Evolutionary conservation across 2,329 filamentous ascomycete species (phyloP).

Genomic region (Sporothrix schenckii): DNA sequence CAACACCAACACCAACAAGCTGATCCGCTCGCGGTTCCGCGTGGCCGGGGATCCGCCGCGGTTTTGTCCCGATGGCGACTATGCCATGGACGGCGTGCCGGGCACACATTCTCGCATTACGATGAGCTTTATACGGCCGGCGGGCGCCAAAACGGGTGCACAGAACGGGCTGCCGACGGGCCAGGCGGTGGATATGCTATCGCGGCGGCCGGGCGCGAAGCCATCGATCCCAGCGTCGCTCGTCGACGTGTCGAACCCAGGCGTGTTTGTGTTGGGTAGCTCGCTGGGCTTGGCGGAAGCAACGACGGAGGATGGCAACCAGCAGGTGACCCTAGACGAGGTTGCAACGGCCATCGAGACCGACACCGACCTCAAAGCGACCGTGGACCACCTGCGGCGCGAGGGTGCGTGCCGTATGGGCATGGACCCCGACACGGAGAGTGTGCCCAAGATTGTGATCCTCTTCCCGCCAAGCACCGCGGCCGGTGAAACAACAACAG

Average conservation of each 20-base stretch:
- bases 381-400: slow-evolving; percentile 46
- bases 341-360: slow-evolving; percentile 42
- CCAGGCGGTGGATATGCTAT: slow-evolving; percentile 42
- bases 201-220: slow-evolving; percentile 38
- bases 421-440: slow-evolving; percentile 44
- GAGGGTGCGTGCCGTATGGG: slow-evolving; percentile 48
- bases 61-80: slow-evolving; percentile 43
- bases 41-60: slow-evolving; percentile 46
- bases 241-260: slow-evolving; percentile 49
- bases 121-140: slow-evolving; percentile 47
- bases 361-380: slow-evolving; percentile 40
- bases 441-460: slow-evolving; percentile 52
- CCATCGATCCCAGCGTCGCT: slow-evolving; percentile 44
- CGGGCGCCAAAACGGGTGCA: slow-evolving; percentile 48
- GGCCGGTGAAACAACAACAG: slow-evolving; percentile 37
- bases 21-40: slow-evolving; percentile 46
- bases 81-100: slow-evolving; percentile 48
- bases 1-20: slow-evolving; percentile 72
- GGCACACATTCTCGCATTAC: slow-evolving; percentile 44
- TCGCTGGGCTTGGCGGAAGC: slow-evolving; percentile 40
- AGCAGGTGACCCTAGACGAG: slow-evolving; percentile 32
- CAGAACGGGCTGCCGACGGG: slow-evolving; percentile 46
- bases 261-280: slow-evolving; percentile 46
- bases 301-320: background rate
- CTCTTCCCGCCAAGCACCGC: slow-evolving; percentile 42